Conservation (phyloP, 257 asterid genomes). For the Przewalskia tangutica region DNA sequence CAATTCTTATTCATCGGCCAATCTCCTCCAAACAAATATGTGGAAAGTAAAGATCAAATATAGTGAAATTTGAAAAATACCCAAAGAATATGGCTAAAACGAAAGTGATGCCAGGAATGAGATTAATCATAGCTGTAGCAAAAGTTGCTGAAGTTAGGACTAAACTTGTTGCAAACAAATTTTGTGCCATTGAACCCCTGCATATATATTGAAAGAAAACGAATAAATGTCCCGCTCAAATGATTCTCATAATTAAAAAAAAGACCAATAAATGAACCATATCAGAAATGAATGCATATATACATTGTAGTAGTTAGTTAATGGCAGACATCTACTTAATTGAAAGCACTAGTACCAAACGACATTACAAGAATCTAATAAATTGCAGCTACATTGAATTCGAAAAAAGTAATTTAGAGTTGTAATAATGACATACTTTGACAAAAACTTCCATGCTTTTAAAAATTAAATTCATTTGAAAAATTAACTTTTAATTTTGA, state of each 20-base stretch:
- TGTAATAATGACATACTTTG: background rate
- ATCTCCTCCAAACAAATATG: background rate
- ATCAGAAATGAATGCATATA: background rate
- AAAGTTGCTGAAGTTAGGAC: constrained; percentile 44
- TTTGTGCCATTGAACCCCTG: constrained; percentile 48
- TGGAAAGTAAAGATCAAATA: background rate
- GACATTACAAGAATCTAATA: background rate
- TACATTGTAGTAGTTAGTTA: background rate
- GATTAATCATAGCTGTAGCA: constrained; percentile 36
- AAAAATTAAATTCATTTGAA: background rate
- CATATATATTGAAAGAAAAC: background rate
- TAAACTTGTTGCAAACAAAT: constrained; percentile 36
- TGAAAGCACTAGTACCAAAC: background rate
- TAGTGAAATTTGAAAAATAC: constrained; percentile 13
- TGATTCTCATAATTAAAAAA: too few relatives aligned
- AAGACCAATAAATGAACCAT: background rate
- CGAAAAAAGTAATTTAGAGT: background rate
- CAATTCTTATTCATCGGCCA: background rate
- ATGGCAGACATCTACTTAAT: background rate
- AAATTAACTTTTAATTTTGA: background rate
- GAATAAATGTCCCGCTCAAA: background rate
- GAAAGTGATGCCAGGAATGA: constrained; percentile 42
- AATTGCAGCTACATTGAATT: background rate
- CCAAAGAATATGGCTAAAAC: constrained; percentile 30
- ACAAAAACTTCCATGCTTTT: background rate